Evolutionary conservation across 495 filamentous ascomycete genomes (phyloP).

Genomic region (Clohesyomyces aquaticus): DNA sequence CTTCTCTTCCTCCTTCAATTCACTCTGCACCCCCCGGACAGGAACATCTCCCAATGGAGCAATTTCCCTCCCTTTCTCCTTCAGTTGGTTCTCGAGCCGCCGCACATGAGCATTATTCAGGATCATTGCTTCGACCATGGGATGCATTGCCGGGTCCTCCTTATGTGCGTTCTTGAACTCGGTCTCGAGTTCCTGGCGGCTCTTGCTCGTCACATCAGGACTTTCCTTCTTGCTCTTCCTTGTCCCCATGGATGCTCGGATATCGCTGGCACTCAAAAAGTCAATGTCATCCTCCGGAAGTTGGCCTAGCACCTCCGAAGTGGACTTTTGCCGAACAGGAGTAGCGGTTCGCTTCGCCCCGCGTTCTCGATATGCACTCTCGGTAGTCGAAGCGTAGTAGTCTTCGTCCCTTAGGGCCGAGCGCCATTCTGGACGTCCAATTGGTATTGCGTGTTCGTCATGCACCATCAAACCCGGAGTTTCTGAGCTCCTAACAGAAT

Average conservation of each 20-base stretch:
- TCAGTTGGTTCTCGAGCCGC: constrained; percentile 13
- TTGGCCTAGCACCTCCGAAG: constrained; percentile 12
- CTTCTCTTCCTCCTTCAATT: constrained; percentile 7
- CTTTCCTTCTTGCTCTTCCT: constrained; percentile 3
- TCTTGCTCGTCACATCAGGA: constrained; percentile 8
- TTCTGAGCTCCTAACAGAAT: too few relatives aligned
- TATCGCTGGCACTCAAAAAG: constrained; percentile 27
- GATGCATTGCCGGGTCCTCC: constrained; percentile 8
- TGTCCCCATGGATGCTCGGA: constrained; percentile 32
- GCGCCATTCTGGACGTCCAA: too few relatives aligned
- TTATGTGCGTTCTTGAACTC: constrained; percentile 20
- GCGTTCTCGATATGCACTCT: background rate
- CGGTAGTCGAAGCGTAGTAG: background rate
- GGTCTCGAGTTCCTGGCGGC: constrained; percentile 23
- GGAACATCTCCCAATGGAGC: constrained; percentile 13
- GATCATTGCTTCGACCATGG: constrained; percentile 14
- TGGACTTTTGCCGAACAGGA: constrained; percentile 1
- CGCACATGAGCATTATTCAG: constrained; percentile 25
- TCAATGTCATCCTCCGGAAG: constrained; percentile 35
- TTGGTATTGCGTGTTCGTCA: too few relatives aligned
- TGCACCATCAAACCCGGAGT: too few relatives aligned
- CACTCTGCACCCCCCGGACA: constrained; percentile 16
- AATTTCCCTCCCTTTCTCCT: background rate
- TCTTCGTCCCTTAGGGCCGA: background rate
- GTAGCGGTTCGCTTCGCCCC: background rate